Percentiles rank a stretch among this genome's conserved stretches.
Evolutionary conservation across 2,329 filamentous ascomycete genomes (phyloP).

Genomic region (Calycina herbarum): DNA sequence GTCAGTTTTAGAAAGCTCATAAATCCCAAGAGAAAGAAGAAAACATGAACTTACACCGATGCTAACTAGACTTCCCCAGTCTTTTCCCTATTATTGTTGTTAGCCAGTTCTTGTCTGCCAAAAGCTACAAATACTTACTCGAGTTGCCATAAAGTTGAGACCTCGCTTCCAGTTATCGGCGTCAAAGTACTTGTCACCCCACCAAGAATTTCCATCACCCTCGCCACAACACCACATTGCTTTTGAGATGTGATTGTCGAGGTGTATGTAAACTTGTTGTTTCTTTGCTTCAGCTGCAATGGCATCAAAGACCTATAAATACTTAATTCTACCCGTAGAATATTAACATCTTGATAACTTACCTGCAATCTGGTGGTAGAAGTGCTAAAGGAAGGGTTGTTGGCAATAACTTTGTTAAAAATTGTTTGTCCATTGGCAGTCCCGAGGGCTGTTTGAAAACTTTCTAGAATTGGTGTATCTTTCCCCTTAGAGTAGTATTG

Average conservation of each 20-base stretch:
- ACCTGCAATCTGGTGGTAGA: constrained; percentile 51
- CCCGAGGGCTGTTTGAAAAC: constrained; percentile 48
- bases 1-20: neutral
- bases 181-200: constrained; percentile 57
- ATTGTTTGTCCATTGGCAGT: constrained; percentile 52
- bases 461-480: constrained; percentile 46
- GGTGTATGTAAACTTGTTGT: constrained; percentile 55
- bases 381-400: constrained; percentile 55
- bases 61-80: constrained; percentile 8
- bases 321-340: neutral
- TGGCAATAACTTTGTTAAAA: constrained; percentile 50
- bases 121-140: constrained; percentile 44
- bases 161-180: constrained; percentile 59
- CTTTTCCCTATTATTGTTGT: neutral
- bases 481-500: constrained; percentile 50
- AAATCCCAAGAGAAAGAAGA: neutral
- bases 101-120: neutral
- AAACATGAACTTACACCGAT: neutral
- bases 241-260: constrained; percentile 61
- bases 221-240: constrained; percentile 57
- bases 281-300: constrained; percentile 55
- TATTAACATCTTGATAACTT: neutral
- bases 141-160: constrained; percentile 56
- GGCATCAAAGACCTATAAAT: constrained; percentile 52
- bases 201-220: constrained; percentile 58